phyloP scores from a whole-genome alignment of 2,329 filamentous ascomycete species.

The Epichloe uncinata region DNA sequence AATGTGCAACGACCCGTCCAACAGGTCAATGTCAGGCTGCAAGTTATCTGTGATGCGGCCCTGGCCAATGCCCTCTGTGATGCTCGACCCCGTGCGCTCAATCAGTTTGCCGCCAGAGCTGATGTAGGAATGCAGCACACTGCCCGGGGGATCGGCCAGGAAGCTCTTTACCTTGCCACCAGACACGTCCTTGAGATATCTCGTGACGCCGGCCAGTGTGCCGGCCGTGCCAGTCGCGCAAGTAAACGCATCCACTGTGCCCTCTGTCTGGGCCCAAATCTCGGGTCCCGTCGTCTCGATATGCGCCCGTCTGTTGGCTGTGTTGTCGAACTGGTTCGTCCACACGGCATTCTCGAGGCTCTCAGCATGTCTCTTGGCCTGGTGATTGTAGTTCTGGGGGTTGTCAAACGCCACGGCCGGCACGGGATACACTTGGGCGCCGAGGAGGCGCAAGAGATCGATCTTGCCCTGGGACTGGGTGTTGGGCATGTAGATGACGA shows the following conservation, averaged over 20 bases:
- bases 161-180: conserved; percentile 71
- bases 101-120: conserved; percentile 66
- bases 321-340: conserved; percentile 99
- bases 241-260: conserved; percentile 84
- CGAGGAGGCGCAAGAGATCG: conserved; percentile 77
- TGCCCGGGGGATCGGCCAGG: conserved; percentile 88
- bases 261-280: conserved; percentile 85
- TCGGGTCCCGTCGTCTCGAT: conserved; percentile 95
- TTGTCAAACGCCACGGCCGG: conserved; percentile 93
- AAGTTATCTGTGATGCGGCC: conserved; percentile 94
- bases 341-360: conserved; percentile 77
- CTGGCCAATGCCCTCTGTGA: conserved; percentile 96
- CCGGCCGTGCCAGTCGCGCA: conserved; percentile 90
- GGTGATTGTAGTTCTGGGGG: conserved; percentile 95
- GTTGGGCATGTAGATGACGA: conserved; percentile 99
- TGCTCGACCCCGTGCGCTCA: conserved; percentile 75
- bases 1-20: conserved; percentile 78
- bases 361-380: conserved; percentile 83
- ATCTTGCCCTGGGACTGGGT: conserved; percentile 98
- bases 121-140: conserved; percentile 86
- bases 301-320: conserved; percentile 83
- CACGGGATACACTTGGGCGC: conserved; percentile 91
- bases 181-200: conserved; percentile 76
- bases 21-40: conserved; percentile 63
- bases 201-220: conserved; percentile 76